Evolutionary conservation across 2,329 filamentous ascomycete species (phyloP).

Genomic region (Cercospora sp.): DNA sequence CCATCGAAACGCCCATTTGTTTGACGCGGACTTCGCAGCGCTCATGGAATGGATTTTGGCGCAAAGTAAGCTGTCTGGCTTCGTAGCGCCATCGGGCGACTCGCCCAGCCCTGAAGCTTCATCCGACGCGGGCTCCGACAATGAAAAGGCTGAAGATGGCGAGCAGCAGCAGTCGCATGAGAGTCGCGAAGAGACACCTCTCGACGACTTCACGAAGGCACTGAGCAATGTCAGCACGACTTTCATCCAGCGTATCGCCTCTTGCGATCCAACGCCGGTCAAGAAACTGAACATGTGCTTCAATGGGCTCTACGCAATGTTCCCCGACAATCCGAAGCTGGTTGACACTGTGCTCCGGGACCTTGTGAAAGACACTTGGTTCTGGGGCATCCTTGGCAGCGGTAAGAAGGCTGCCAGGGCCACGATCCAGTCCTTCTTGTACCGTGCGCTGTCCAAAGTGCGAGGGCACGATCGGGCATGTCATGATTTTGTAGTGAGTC

Average conservation of each 20-base stretch:
- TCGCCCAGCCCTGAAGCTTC: not conserved
- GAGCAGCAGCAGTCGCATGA: not conserved
- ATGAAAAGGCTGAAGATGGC: conserved; percentile 1
- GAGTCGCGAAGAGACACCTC: not conserved
- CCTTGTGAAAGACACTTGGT: conserved; percentile 17
- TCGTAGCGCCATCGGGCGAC: conserved; percentile 3
- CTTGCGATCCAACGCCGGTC: conserved; percentile 15
- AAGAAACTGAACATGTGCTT: conserved; percentile 17
- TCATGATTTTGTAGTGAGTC: conserved; percentile 16
- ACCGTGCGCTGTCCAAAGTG: conserved; percentile 17
- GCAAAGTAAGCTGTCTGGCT: not conserved
- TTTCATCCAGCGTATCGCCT: conserved; percentile 22
- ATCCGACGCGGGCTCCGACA: conserved; percentile 5
- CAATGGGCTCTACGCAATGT: conserved; percentile 10
- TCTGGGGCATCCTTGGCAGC: conserved; percentile 15
- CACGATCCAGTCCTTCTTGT: conserved; percentile 16
- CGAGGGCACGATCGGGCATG: conserved; percentile 17
- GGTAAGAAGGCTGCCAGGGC: conserved; percentile 17
- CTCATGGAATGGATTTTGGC: conserved; percentile 28
- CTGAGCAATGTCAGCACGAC: conserved; percentile 12
- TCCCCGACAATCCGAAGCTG: conserved; percentile 12
- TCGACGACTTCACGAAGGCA: conserved; percentile 4
- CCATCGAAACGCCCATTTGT: conserved; percentile 28
- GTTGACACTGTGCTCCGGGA: conserved; percentile 11
- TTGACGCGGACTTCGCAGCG: conserved; percentile 26